Conservation (phyloP, 2,329 filamentous ascomycete species). For the Pseudogymnoascus sp. region DNA sequence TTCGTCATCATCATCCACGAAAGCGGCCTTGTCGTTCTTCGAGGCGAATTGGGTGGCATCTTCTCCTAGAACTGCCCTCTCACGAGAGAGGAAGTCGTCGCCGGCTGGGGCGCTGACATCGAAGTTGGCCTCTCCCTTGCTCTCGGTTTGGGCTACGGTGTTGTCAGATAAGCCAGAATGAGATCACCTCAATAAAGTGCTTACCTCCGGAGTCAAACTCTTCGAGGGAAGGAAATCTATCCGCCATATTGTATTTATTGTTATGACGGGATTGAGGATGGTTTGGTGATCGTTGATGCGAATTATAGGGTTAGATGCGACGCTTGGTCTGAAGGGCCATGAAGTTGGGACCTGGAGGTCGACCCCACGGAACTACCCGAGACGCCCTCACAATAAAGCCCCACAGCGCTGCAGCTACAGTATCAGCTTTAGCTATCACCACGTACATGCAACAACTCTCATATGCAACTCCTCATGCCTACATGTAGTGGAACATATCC, state of each 20-base stretch:
- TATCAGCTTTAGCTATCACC: slow-evolving; percentile 6
- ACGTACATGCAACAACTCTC: slow-evolving; percentile 6
- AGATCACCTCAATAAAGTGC: slow-evolving; percentile 13
- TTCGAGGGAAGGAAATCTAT: slow-evolving; percentile 54
- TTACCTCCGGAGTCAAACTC: slow-evolving; percentile 50
- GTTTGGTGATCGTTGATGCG: slow-evolving; percentile 7
- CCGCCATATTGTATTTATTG: slow-evolving; percentile 41
- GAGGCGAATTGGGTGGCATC: slow-evolving; percentile 88
- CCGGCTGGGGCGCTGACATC: slow-evolving; percentile 53
- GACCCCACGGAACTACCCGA: slow-evolving; percentile 8
- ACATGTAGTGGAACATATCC: slow-evolving; percentile 3
- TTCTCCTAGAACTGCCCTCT: slow-evolving; percentile 84
- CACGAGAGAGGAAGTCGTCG: slow-evolving; percentile 84
- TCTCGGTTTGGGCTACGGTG: slow-evolving; percentile 60
- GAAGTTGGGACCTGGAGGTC: slow-evolving; percentile 8
- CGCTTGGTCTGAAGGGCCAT: not conserved
- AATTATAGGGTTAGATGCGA: not conserved
- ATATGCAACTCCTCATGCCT: not conserved
- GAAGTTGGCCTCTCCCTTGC: slow-evolving; percentile 43
- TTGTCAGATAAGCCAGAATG: slow-evolving; percentile 15
- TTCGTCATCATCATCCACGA: slow-evolving; percentile 59
- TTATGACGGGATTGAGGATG: slow-evolving; percentile 5
- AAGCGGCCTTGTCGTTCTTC: slow-evolving; percentile 60
- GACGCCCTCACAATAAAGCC: slow-evolving; percentile 1
- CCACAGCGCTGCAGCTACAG: slow-evolving; percentile 7